Evolutionary conservation across 306 rosid species (phyloP).

Genomic region (Trifolium repens): DNA sequence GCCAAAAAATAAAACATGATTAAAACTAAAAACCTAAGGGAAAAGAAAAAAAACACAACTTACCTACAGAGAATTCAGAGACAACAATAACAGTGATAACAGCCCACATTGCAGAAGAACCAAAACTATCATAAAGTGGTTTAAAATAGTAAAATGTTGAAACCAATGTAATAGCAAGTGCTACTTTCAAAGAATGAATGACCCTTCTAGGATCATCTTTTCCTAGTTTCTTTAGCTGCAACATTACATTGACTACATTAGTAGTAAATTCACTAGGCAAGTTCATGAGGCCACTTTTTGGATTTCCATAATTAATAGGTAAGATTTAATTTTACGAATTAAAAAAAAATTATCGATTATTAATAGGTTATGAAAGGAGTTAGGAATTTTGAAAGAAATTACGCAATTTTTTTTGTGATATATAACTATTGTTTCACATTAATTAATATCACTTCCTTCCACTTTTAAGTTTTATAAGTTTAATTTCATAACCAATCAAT

Average conservation of each 20-base stretch:
- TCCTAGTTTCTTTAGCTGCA: constrained; percentile 46
- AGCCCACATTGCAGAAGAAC: constrained; percentile 48
- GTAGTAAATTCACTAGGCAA: background rate
- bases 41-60: background rate
- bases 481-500: no score
- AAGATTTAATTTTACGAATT: no score
- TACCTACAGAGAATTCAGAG: constrained; percentile 51
- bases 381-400: no score
- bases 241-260: background rate
- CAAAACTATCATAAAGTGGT: constrained; percentile 42
- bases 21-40: background rate
- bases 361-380: no score
- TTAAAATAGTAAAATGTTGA: constrained; percentile 42
- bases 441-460: no score
- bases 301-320: no score
- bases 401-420: no score
- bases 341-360: no score
- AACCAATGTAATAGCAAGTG: constrained; percentile 45
- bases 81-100: constrained; percentile 48
- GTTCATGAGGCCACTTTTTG: background rate
- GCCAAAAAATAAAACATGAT: no score
- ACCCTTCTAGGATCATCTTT: constrained; percentile 57
- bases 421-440: no score
- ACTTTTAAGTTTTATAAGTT: no score
- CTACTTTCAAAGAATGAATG: constrained; percentile 52